phyloP scores from a whole-genome alignment of 208 protist genomes.

The Leishmania braziliensis region DNA sequence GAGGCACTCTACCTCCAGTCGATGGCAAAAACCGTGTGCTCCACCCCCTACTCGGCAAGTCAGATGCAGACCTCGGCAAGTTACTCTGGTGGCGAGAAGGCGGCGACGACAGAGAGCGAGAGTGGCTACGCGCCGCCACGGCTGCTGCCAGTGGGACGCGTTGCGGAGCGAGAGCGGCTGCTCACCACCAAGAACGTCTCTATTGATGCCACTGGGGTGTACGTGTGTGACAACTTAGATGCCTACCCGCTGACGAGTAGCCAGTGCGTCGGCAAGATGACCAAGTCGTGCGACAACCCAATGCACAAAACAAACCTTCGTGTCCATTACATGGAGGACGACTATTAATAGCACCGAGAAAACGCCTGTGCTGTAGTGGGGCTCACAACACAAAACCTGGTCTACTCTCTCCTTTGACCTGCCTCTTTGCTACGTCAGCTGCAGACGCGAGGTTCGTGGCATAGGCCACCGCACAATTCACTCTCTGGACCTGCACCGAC shows the following conservation, averaged over 20 bases:
- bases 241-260: slow-evolving; percentile 77
- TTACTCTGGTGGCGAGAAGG: background rate
- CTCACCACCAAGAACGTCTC: slow-evolving; percentile 84
- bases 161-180: slow-evolving; percentile 59
- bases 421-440: background rate
- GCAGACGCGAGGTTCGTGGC: background rate
- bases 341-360: slow-evolving; percentile 26
- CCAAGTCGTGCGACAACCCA: slow-evolving; percentile 64
- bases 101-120: background rate
- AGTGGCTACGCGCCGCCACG: slow-evolving; percentile 45
- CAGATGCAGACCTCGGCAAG: background rate
- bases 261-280: slow-evolving; percentile 50
- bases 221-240: slow-evolving; percentile 57
- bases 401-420: background rate
- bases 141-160: slow-evolving; percentile 66
- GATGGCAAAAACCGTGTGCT: slow-evolving; percentile 27
- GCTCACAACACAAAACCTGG: background rate
- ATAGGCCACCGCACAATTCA: no score
- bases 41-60: background rate
- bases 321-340: slow-evolving; percentile 45
- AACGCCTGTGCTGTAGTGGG: background rate
- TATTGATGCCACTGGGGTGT: slow-evolving; percentile 66
- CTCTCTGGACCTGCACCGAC: no score
- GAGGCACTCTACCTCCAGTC: slow-evolving; percentile 25
- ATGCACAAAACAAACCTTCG: slow-evolving; percentile 85